These are phyloP conservation scores for Kwoniella bestiolae DNA, from an alignment of 768 basidiomycete species.

Conservation along the genomic window DNA sequence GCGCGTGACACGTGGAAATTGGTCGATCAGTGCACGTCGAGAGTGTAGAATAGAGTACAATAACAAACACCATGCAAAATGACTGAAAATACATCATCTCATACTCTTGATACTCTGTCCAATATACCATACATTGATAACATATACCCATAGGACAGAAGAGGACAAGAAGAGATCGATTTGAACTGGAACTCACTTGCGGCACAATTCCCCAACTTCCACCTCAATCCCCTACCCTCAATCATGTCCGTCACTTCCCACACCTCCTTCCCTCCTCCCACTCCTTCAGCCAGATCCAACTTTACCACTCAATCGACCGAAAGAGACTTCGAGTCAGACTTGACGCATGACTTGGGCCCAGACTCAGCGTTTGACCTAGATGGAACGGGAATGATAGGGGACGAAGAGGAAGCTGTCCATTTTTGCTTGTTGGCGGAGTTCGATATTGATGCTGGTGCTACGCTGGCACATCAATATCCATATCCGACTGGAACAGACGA, in stretches of 20 bases:
- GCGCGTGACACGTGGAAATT: background rate
- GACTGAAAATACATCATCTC: too few species aligned
- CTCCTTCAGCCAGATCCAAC: slow-evolving; percentile 22
- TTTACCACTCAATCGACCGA: slow-evolving; percentile 23
- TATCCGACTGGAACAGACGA: slow-evolving; percentile 92
- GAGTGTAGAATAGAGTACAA: too few species aligned
- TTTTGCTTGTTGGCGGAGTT: slow-evolving; percentile 98
- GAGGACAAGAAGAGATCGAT: too few species aligned
- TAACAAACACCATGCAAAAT: too few species aligned
- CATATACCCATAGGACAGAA: too few species aligned
- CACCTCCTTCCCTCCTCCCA: slow-evolving; percentile 16
- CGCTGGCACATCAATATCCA: slow-evolving; percentile 93
- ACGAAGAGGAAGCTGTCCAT: slow-evolving; percentile 61
- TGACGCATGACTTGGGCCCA: slow-evolving; percentile 13
- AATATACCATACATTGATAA: too few species aligned
- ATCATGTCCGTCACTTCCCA: slow-evolving; percentile 22
- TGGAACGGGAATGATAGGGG: background rate
- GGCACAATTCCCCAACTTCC: too few species aligned
- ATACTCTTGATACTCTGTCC: background rate
- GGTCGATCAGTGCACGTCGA: background rate
- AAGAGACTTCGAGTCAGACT: slow-evolving; percentile 26
- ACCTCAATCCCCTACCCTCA: background rate
- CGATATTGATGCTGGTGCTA: slow-evolving; percentile 92
- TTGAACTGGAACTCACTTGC: too few species aligned
- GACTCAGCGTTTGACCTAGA: slow-evolving; percentile 4